Percentiles rank a stretch among this genome's conserved stretches.
Conservation (phyloP, 2,329 filamentous ascomycete genomes). For the Monosporascus sp. region DNA sequence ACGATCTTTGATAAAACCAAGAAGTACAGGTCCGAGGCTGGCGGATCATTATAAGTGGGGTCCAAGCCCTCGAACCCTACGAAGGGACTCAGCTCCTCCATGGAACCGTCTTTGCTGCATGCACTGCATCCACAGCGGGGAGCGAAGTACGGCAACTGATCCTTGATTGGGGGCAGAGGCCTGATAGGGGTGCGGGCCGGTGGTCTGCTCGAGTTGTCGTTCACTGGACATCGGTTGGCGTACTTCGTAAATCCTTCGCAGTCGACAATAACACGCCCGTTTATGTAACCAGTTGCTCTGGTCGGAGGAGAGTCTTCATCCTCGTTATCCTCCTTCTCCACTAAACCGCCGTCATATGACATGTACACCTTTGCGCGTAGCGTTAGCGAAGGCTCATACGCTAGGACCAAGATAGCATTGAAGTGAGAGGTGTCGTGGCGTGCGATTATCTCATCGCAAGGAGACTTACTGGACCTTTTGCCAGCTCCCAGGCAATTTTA, state of each 20-base stretch:
- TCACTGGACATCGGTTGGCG: conserved; percentile 20
- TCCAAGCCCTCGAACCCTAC: conserved; percentile 37
- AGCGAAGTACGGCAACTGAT: conserved; percentile 35
- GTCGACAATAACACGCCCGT: conserved; percentile 39
- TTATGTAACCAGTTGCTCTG: conserved; percentile 26
- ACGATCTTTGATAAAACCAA: conserved; percentile 39
- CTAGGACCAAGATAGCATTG: not conserved
- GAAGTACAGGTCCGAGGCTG: conserved; percentile 39
- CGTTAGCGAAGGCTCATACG: not conserved
- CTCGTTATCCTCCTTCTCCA: conserved; percentile 21
- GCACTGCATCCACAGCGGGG: conserved; percentile 37
- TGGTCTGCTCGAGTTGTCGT: conserved; percentile 3
- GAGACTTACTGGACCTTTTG: conserved; percentile 32
- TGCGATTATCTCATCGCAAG: too few relatives aligned
- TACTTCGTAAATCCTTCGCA: conserved; percentile 36
- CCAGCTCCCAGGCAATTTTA: conserved; percentile 42
- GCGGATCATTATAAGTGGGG: conserved; percentile 30
- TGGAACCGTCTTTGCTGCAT: conserved; percentile 24
- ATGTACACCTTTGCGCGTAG: conserved; percentile 31
- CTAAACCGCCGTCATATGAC: conserved; percentile 39
- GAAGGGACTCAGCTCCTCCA: conserved; percentile 27
- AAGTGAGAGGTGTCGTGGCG: too few relatives aligned
- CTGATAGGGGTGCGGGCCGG: not conserved
- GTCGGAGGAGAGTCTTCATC: conserved; percentile 18
- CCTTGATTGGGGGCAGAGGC: conserved; percentile 17